A percentile compares a stretch with the other conserved stretches of the same genome.
phyloP scores from a whole-genome alignment of 768 basidiomycete species.

The Kwoniella sp. region DNA sequence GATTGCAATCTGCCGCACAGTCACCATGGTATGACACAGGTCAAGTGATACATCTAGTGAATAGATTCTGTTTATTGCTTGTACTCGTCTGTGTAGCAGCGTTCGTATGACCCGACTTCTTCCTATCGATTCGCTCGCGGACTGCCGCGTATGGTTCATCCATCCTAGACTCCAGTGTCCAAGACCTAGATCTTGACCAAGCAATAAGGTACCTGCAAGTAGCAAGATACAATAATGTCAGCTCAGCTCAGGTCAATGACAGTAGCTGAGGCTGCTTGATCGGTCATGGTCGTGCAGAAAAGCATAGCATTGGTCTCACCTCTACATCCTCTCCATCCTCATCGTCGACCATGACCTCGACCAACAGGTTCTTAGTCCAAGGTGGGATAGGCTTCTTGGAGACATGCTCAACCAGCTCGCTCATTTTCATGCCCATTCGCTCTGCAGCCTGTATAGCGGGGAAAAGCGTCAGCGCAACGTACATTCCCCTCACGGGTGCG shows the following conservation, averaged over 20 bases:
- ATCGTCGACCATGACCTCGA: slow-evolving; percentile 92
- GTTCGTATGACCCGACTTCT: background rate
- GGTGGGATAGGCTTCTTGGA: slow-evolving; percentile 90
- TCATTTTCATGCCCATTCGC: slow-evolving; percentile 84
- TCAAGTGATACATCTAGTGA: background rate
- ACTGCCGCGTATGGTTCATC: slow-evolving; percentile 18
- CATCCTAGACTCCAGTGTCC: background rate
- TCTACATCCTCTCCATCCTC: slow-evolving; percentile 94
- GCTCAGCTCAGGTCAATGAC: too few species aligned
- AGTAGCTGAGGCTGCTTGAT: too few species aligned
- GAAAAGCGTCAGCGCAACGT: background rate
- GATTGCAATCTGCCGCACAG: too few species aligned
- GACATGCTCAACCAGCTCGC: slow-evolving; percentile 84
- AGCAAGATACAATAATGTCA: background rate
- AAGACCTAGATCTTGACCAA: slow-evolving; percentile 37
- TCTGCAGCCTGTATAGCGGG: slow-evolving; percentile 70
- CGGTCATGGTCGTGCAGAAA: too few species aligned
- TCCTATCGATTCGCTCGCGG: slow-evolving; percentile 4
- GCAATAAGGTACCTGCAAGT: slow-evolving; percentile 44
- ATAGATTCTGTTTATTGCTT: background rate
- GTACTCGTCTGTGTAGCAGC: background rate
- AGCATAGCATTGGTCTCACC: too few species aligned
- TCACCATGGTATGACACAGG: background rate
- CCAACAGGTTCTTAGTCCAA: slow-evolving; percentile 79
- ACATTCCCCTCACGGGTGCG: background rate